Evolutionary conservation across 352 stramenopile species (phyloP).

Genomic region (Peronospora belbahrii): DNA sequence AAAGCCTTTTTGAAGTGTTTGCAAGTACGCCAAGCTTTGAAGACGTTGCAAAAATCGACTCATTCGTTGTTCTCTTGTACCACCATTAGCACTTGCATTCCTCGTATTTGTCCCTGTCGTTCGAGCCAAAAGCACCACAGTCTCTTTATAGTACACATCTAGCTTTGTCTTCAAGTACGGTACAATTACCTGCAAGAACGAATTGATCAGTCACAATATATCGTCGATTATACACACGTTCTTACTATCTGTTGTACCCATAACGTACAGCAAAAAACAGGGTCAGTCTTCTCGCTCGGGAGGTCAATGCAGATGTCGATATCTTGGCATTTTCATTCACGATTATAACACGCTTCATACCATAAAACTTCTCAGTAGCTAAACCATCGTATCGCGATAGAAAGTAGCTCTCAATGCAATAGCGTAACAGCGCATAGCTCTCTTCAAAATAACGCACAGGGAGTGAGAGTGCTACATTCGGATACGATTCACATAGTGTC

Average conservation of each 20-base stretch:
- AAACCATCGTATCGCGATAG: conserved; percentile 67
- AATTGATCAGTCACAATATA: conserved; percentile 1
- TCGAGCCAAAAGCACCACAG: conserved; percentile 29
- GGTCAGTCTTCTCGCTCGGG: conserved; percentile 36
- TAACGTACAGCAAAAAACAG: conserved; percentile 52
- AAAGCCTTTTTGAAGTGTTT: conserved; percentile 48
- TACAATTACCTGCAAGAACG: conserved; percentile 38
- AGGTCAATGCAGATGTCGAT: conserved; percentile 35
- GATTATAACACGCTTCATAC: conserved; percentile 71
- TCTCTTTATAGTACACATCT: conserved; percentile 48
- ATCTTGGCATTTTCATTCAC: conserved; percentile 1
- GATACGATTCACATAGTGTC: conserved; percentile 66
- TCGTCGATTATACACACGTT: not conserved
- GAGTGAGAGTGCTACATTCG: conserved; percentile 40
- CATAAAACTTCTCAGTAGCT: conserved; percentile 79
- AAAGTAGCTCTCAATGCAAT: conserved; percentile 63
- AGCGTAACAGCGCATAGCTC: conserved; percentile 61
- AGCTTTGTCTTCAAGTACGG: conserved; percentile 78
- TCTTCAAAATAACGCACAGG: conserved; percentile 71
- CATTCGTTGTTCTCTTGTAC: conserved; percentile 11
- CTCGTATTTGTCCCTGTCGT: conserved; percentile 1
- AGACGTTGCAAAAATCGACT: conserved; percentile 40
- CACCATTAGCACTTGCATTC: not conserved
- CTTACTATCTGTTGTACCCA: not conserved
- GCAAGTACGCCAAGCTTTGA: conserved; percentile 39